Conservation (phyloP, 768 basidiomycete species). For the Zangia roseola region DNA sequence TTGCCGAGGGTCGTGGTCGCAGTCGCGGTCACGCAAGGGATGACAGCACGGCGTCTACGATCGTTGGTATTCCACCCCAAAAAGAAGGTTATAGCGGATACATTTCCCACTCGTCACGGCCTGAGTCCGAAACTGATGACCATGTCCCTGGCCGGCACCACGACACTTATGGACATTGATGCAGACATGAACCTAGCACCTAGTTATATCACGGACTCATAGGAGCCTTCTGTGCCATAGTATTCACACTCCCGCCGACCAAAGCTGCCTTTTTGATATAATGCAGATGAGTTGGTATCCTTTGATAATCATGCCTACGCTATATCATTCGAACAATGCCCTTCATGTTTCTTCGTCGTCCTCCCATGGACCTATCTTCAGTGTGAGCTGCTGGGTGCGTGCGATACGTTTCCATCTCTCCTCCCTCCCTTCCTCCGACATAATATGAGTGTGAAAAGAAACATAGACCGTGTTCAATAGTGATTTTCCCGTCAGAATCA, state of each 20-base stretch:
- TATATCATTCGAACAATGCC: background rate
- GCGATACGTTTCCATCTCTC: constrained; percentile 30
- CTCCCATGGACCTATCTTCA: constrained; percentile 33
- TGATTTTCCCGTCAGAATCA: constrained; percentile 9
- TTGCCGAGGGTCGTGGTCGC: constrained; percentile 37
- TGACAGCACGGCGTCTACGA: constrained; percentile 59
- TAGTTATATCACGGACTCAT: constrained; percentile 5
- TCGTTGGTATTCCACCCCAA: constrained; percentile 49
- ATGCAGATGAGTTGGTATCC: constrained; percentile 2
- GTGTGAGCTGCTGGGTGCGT: constrained; percentile 11
- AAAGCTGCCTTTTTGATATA: background rate
- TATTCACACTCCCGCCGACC: background rate
- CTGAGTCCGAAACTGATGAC: constrained; percentile 33
- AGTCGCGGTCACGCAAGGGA: constrained; percentile 52
- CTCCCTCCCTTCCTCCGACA: constrained; percentile 21
- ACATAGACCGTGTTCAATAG: constrained; percentile 8
- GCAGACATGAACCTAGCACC: constrained; percentile 1
- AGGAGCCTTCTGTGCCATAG: constrained; percentile 3
- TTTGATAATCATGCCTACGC: background rate
- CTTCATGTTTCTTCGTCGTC: constrained; percentile 14
- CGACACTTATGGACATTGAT: constrained; percentile 40
- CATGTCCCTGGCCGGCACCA: constrained; percentile 36
- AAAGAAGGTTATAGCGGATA: constrained; percentile 39
- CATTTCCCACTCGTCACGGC: constrained; percentile 24
- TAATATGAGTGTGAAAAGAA: constrained; percentile 19